Evolutionary conservation across 768 basidiomycete species (phyloP).

Genomic region (Mycena galericulata): DNA sequence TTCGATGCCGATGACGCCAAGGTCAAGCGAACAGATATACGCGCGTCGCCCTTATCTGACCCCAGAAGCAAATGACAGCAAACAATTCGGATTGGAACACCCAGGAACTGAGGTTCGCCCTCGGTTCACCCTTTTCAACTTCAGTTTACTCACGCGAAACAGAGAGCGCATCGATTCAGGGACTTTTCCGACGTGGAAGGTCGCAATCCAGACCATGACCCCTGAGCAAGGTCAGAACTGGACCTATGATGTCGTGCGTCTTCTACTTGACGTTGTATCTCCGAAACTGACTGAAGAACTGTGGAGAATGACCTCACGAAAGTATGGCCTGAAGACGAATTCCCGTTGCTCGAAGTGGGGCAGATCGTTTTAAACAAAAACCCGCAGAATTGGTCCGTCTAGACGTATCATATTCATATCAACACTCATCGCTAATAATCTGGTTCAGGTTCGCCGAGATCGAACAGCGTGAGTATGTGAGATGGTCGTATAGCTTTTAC

Average conservation of each 20-base stretch:
- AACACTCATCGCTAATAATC: not conserved
- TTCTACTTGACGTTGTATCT: not conserved
- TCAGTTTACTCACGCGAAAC: not conserved
- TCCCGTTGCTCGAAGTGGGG: constrained; percentile 24
- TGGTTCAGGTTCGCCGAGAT: constrained; percentile 31
- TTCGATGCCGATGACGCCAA: constrained; percentile 25
- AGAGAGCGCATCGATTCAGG: constrained; percentile 28
- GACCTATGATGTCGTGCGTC: constrained; percentile 32
- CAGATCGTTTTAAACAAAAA: constrained; percentile 35
- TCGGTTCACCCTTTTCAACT: too few relatives aligned
- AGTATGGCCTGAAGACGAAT: constrained; percentile 32
- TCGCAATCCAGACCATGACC: constrained; percentile 33
- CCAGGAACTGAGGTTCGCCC: constrained; percentile 25
- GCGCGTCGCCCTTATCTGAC: not conserved
- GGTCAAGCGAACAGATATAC: constrained; percentile 2
- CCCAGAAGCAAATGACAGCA: constrained; percentile 10
- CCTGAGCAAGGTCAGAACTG: constrained; percentile 27
- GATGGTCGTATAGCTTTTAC: not conserved
- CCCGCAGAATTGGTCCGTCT: constrained; percentile 30
- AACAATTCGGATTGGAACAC: constrained; percentile 28
- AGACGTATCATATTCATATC: not conserved
- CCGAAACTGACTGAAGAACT: not conserved
- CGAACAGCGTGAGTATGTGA: constrained; percentile 23
- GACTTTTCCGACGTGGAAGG: constrained; percentile 28
- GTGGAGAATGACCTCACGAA: constrained; percentile 34